Conservation (phyloP, 352 stramenopile genomes). For the Phytopythium sindhum region DNA sequence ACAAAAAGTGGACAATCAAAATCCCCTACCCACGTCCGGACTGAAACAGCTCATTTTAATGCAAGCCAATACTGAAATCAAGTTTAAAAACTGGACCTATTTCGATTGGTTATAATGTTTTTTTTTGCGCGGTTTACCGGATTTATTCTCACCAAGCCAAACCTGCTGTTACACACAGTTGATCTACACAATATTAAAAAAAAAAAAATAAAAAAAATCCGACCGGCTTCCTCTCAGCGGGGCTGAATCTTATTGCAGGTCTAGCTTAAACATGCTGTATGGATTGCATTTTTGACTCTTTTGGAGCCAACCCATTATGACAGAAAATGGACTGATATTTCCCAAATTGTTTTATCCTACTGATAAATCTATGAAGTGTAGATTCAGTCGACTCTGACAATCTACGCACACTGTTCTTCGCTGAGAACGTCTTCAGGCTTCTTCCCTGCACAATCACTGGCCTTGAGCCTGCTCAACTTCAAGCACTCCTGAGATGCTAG, state of each 20-base stretch:
- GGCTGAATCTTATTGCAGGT: not conserved
- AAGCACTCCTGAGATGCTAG: not conserved
- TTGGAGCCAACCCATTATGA: not conserved
- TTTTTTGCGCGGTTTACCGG: not conserved
- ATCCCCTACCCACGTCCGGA: no score
- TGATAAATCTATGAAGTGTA: no score
- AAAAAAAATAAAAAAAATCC: no score
- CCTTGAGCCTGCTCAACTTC: conserved; percentile 2
- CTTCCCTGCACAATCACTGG: not conserved
- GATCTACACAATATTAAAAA: no score
- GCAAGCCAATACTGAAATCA: not conserved
- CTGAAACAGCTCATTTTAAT: not conserved
- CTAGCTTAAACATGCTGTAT: not conserved
- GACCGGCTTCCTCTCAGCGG: no score
- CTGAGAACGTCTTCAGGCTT: not conserved
- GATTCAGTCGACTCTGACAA: no score
- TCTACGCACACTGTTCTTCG: no score
- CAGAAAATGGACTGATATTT: not conserved
- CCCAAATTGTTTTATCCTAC: no score
- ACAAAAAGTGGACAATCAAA: not conserved
- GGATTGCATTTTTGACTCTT: not conserved
- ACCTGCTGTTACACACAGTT: not conserved
- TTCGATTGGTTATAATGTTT: not conserved
- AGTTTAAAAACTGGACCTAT: not conserved
- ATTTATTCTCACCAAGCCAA: no score